These are phyloP conservation scores for Suhomyces taliae DNA, from an alignment of 1,139 yeast species.

Conservation along the genomic window DNA sequence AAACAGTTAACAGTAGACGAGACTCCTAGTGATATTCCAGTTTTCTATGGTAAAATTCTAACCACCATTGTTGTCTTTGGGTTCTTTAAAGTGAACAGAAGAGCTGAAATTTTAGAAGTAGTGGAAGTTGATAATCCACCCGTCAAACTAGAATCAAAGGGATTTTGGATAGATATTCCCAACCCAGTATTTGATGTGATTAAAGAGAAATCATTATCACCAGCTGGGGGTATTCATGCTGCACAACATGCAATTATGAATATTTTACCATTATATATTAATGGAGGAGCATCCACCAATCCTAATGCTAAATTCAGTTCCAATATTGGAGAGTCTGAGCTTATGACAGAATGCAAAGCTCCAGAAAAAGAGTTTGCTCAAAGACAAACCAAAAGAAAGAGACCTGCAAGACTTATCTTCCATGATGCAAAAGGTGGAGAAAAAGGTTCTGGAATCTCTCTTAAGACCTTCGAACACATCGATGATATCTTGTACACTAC, in stretches of 20 bases:
- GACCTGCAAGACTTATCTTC: constrained; percentile 86
- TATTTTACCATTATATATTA: constrained; percentile 59
- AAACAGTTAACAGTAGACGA: constrained; percentile 45
- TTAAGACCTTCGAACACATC: constrained; percentile 75
- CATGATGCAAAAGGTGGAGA: constrained; percentile 81
- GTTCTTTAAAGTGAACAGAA: constrained; percentile 78
- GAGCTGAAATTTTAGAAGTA: constrained; percentile 80
- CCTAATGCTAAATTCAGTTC: constrained; percentile 53
- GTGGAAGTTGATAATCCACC: constrained; percentile 94
- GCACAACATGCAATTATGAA: constrained; percentile 90
- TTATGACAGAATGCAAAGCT: constrained; percentile 92
- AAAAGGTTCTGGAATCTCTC: constrained; percentile 75
- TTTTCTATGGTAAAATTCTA: constrained; percentile 71
- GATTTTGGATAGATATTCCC: constrained; percentile 91
- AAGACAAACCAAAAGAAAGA: constrained; percentile 60
- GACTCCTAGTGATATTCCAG: constrained; percentile 53
- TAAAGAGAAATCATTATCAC: constrained; percentile 54
- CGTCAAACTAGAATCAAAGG: constrained; percentile 63
- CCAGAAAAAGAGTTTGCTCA: constrained; percentile 92
- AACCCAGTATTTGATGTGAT: constrained; percentile 57
- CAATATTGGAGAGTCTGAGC: constrained; percentile 56
- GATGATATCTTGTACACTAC: constrained; percentile 65
- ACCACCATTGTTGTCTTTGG: constrained; percentile 85
- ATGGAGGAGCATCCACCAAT: constrained; percentile 39
- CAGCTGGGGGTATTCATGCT: constrained; percentile 95